phyloP scores from a whole-genome alignment of 2,329 filamentous ascomycete genomes.

The Mycocentrospora acerina region DNA sequence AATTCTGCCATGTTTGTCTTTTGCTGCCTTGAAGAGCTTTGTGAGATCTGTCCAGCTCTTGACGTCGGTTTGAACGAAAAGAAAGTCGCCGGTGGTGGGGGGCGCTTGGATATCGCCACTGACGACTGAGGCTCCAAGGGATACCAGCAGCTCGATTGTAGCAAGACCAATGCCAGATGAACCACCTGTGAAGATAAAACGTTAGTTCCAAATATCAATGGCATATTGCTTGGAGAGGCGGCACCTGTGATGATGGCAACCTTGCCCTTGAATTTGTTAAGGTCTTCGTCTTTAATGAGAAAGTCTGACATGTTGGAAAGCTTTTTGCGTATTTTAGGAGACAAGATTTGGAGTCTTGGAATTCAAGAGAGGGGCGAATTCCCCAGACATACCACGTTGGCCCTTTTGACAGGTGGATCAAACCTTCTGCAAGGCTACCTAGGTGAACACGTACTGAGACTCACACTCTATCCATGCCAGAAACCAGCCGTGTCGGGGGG shows the following conservation, averaged over 20 bases:
- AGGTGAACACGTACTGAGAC: too few species aligned
- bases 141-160: constrained; percentile 54
- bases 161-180: constrained; percentile 62
- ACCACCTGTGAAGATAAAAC: constrained; percentile 44
- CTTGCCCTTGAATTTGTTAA: constrained; percentile 20
- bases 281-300: constrained; percentile 22
- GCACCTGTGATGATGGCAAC: constrained; percentile 24
- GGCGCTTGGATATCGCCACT: constrained; percentile 55
- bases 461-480: too few species aligned
- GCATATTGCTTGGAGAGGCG: background rate
- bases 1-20: constrained; percentile 45
- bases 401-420: too few species aligned
- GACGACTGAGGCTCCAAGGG: constrained; percentile 57
- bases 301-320: constrained; percentile 18
- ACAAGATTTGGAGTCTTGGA: background rate
- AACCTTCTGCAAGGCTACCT: too few species aligned
- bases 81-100: constrained; percentile 22
- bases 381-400: too few species aligned
- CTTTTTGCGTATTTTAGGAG: background rate
- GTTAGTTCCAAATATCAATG: background rate
- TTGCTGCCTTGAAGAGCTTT: constrained; percentile 54
- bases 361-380: too few species aligned
- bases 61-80: constrained; percentile 44
- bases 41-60: constrained; percentile 53
- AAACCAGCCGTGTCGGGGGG: constrained; percentile 3